Conservation (phyloP, 1,139 yeast genomes). For the Scheffersomyces insectosa region DNA sequence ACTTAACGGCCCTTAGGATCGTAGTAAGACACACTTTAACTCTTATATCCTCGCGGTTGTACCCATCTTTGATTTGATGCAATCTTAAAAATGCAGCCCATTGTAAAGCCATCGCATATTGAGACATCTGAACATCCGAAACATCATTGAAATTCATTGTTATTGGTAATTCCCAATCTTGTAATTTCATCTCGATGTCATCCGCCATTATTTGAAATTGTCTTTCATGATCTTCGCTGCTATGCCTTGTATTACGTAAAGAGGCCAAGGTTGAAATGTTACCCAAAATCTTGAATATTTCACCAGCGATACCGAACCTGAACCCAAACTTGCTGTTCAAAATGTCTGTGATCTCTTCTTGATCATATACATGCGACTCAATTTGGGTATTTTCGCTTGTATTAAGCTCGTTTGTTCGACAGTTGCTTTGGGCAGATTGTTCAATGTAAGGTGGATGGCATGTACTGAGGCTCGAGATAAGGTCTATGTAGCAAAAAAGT, state of each 20-base stretch:
- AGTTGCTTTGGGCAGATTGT: not conserved
- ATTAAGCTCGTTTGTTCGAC: not conserved
- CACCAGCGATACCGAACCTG: conserved; percentile 23
- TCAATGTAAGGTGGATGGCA: conserved; percentile 20
- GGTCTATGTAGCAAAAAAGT: conserved; percentile 21
- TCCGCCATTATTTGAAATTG: conserved; percentile 19
- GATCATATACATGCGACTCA: conserved; percentile 12
- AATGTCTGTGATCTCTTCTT: conserved; percentile 15
- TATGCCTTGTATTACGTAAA: conserved; percentile 13
- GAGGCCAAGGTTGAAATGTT: conserved; percentile 22
- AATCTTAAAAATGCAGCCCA: conserved; percentile 22
- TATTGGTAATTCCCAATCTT: conserved; percentile 18
- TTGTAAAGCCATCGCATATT: conserved; percentile 20
- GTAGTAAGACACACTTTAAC: conserved; percentile 17
- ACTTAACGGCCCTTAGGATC: conserved; percentile 16
- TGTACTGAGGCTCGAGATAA: conserved; percentile 21
- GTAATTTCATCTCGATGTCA: conserved; percentile 20
- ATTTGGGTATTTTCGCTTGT: not conserved
- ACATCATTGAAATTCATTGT: conserved; percentile 5
- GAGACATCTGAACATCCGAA: conserved; percentile 11
- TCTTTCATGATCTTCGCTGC: conserved; percentile 12
- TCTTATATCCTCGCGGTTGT: conserved; percentile 17
- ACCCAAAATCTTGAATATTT: conserved; percentile 21
- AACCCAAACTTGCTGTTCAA: conserved; percentile 22
- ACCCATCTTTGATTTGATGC: conserved; percentile 20